These are phyloP conservation scores for Xylariaceae sp. DNA, from an alignment of 2,329 filamentous ascomycete genomes.

Conservation along the genomic window DNA sequence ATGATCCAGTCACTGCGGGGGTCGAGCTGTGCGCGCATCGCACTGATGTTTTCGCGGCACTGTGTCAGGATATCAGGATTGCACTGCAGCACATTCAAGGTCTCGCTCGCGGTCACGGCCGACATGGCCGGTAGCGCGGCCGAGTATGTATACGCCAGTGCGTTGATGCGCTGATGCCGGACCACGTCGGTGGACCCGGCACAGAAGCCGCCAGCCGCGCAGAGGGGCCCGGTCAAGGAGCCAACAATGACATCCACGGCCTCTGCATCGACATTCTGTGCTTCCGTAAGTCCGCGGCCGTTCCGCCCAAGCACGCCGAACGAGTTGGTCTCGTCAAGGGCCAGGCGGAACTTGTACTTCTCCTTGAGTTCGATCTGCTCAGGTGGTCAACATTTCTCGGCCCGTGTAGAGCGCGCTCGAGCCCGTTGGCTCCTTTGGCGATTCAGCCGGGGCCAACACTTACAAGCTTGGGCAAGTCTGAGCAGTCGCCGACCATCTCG, in stretches of 20 bases:
- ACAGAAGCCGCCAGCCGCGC: slow-evolving; percentile 93
- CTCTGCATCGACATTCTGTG: slow-evolving; percentile 88
- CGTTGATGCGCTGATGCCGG: slow-evolving; percentile 91
- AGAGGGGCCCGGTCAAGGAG: slow-evolving; percentile 81
- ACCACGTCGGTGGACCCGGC: slow-evolving; percentile 87
- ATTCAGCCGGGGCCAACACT: no score
- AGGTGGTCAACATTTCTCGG: slow-evolving; percentile 6
- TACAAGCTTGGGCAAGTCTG: slow-evolving; percentile 79
- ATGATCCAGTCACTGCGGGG: slow-evolving; percentile 89
- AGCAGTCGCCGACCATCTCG: slow-evolving; percentile 80
- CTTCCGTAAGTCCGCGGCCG: slow-evolving; percentile 87
- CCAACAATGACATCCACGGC: slow-evolving; percentile 98
- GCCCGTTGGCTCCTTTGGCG: no score
- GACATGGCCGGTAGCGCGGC: slow-evolving; percentile 90
- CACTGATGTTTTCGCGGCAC: slow-evolving; percentile 79
- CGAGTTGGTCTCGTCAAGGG: slow-evolving; percentile 95
- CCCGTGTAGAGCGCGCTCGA: no score
- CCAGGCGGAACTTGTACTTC: slow-evolving; percentile 95
- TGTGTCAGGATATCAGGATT: slow-evolving; percentile 75
- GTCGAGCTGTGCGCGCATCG: slow-evolving; percentile 82
- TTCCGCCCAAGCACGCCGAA: slow-evolving; percentile 91
- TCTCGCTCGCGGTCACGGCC: slow-evolving; percentile 92
- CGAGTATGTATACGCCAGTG: slow-evolving; percentile 90
- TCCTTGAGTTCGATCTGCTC: slow-evolving; percentile 79
- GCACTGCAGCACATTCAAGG: slow-evolving; percentile 76